Conservation (phyloP, 2,329 filamentous ascomycete species). For the Beauveria scarabaeidicola region DNA sequence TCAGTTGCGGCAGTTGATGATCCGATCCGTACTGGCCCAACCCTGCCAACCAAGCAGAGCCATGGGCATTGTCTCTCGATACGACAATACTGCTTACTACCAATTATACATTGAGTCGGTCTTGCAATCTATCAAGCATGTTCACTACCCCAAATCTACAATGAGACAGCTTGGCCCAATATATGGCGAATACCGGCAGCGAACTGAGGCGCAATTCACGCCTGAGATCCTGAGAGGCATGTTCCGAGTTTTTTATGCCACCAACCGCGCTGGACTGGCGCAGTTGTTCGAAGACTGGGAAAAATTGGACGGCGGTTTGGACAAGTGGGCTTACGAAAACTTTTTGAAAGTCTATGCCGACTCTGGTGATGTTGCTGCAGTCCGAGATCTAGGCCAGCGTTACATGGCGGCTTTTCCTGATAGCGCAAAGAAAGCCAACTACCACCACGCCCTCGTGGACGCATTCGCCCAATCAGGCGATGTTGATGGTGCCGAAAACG, state of each 20-base stretch:
- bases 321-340: conserved; percentile 37
- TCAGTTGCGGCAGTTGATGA: conserved; percentile 20
- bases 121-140: conserved; percentile 21
- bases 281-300: conserved; percentile 43
- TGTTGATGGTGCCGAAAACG: conserved; percentile 44
- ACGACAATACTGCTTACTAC: conserved; percentile 32
- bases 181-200: conserved; percentile 37
- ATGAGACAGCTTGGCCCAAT: conserved; percentile 29
- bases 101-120: conserved; percentile 34
- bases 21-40: conserved; percentile 23
- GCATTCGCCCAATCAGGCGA: conserved; percentile 65
- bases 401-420: conserved; percentile 30
- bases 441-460: conserved; percentile 54
- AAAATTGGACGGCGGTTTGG: conserved; percentile 29
- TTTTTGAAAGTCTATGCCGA: conserved; percentile 41
- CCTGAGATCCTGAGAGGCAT: conserved; percentile 33
- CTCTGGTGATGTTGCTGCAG: conserved; percentile 37
- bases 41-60: conserved; percentile 28
- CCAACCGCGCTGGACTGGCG: conserved; percentile 34
- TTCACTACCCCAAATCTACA: conserved; percentile 20
- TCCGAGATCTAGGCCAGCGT: conserved; percentile 37
- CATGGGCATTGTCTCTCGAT: conserved; percentile 30
- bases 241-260: conserved; percentile 33
- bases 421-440: conserved; percentile 25
- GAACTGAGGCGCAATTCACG: conserved; percentile 31